These are phyloP conservation scores for Dalbergia oliveri DNA, from an alignment of 306 rosid genomes.

Conservation along the genomic window DNA sequence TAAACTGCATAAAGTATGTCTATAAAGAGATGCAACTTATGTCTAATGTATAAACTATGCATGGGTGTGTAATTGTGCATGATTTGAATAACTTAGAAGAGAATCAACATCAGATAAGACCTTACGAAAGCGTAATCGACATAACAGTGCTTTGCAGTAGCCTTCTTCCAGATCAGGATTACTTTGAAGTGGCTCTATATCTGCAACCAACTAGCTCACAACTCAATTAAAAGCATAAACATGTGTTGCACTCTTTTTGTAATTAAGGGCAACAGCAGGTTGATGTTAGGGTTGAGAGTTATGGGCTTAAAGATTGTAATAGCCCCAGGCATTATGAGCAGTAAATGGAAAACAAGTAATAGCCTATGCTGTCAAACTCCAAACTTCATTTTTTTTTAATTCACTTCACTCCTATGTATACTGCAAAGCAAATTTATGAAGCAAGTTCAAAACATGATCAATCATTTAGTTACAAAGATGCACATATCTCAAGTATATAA, in stretches of 20 bases:
- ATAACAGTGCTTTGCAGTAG: conserved; percentile 91
- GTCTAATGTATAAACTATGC: conserved; percentile 41
- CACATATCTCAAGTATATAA: conserved; percentile 25
- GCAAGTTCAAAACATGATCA: conserved; percentile 14
- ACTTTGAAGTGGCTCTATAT: conserved; percentile 78
- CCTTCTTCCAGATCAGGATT: conserved; percentile 87
- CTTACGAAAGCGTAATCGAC: conserved; percentile 99
- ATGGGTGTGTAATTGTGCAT: conserved; percentile 29
- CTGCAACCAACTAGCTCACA: conserved; percentile 64
- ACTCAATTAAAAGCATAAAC: conserved; percentile 44
- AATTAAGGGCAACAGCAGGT: conserved; percentile 19
- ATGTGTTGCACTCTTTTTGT: conserved; percentile 37
- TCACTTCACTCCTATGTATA: conserved; percentile 22
- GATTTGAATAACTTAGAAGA: conserved; percentile 49
- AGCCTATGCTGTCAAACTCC: background rate
- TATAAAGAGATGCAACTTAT: conserved; percentile 11
- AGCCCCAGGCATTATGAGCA: conserved; percentile 23
- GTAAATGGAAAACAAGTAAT: background rate
- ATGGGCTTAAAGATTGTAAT: conserved; percentile 19
- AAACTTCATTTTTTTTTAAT: background rate
- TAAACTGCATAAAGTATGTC: conserved; percentile 10
- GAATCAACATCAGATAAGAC: conserved; percentile 83
- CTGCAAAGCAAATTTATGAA: conserved; percentile 26
- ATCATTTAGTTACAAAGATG: conserved; percentile 1
- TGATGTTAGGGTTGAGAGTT: conserved; percentile 31